phyloP scores from a whole-genome alignment of 2,329 filamentous ascomycete species.

The Niveomyces coronatus region DNA sequence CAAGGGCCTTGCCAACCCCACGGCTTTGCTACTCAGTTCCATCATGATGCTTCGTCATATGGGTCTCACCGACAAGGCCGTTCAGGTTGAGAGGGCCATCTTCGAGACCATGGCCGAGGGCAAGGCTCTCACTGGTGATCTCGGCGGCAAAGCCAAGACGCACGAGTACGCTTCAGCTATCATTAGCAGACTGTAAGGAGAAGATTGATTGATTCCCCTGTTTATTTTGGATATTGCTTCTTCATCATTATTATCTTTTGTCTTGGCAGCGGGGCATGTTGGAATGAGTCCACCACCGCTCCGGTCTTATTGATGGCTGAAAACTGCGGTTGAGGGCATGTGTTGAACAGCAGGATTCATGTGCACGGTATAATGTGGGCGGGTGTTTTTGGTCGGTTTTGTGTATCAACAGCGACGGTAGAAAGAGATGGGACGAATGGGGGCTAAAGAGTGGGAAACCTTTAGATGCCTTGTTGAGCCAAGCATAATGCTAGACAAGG shows the following conservation, averaged over 20 bases:
- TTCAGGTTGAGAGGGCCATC: constrained; percentile 85
- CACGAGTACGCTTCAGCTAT: constrained; percentile 89
- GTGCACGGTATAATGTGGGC: too few relatives aligned
- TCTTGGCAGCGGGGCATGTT: not conserved
- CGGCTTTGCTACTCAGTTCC: constrained; percentile 84
- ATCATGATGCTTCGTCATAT: constrained; percentile 99
- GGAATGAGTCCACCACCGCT: too few relatives aligned
- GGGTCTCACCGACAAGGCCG: constrained; percentile 75
- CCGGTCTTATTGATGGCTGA: too few relatives aligned
- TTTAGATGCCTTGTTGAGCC: too few relatives aligned
- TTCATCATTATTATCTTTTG: constrained; percentile 2
- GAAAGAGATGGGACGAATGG: constrained; percentile 2
- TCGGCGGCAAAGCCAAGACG: constrained; percentile 94
- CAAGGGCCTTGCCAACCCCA: constrained; percentile 94
- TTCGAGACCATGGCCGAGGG: constrained; percentile 94
- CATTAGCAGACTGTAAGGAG: constrained; percentile 54
- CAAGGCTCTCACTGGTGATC: constrained; percentile 89
- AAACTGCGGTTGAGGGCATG: too few relatives aligned
- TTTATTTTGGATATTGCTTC: constrained; percentile 7
- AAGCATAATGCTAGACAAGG: too few relatives aligned
- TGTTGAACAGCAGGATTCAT: too few relatives aligned
- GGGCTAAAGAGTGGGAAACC: constrained; percentile 3
- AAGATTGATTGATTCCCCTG: constrained; percentile 9
- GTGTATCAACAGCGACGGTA: constrained; percentile 8
- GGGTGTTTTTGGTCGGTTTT: constrained; percentile 8